phyloP scores from a whole-genome alignment of 2,329 filamentous ascomycete species.

The Pyrenochaeta sp. region DNA sequence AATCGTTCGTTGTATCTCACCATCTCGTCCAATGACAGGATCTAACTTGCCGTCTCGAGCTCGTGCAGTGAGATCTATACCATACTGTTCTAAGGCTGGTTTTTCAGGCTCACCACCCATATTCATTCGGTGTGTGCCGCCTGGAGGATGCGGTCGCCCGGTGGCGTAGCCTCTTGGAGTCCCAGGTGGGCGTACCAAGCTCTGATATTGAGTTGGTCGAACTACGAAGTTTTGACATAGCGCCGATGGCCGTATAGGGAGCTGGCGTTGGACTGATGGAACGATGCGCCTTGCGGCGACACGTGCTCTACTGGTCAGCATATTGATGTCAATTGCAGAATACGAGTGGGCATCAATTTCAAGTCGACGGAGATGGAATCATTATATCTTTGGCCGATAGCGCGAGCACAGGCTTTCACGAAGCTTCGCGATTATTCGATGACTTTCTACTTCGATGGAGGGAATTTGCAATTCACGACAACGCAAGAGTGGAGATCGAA shows the following conservation, averaged over 20 bases:
- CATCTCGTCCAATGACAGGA: constrained; percentile 91
- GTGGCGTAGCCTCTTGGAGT: constrained; percentile 66
- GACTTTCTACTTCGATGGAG: constrained; percentile 22
- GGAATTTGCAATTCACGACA: constrained; percentile 8
- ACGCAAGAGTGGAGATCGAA: background rate
- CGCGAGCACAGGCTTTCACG: constrained; percentile 28
- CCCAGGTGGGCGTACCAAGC: constrained; percentile 50
- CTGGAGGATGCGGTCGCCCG: constrained; percentile 78
- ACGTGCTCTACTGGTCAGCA: constrained; percentile 49
- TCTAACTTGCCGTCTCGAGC: constrained; percentile 92
- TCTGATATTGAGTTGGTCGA: constrained; percentile 7
- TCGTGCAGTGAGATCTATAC: constrained; percentile 85
- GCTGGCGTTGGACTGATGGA: constrained; percentile 22
- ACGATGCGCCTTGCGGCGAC: constrained; percentile 47
- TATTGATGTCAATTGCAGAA: constrained; percentile 23
- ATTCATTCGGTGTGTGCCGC: constrained; percentile 94
- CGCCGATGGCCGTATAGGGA: constrained; percentile 25
- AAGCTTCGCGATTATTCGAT: constrained; percentile 35
- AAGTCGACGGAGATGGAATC: constrained; percentile 13
- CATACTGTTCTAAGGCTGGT: constrained; percentile 87
- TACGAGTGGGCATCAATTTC: constrained; percentile 3
- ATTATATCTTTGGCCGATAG: constrained; percentile 35
- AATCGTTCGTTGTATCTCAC: constrained; percentile 92
- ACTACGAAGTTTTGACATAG: constrained; percentile 34
- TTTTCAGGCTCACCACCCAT: constrained; percentile 80